Conservation (phyloP, 208 protist species). For the Wallacemonas sp. region DNA sequence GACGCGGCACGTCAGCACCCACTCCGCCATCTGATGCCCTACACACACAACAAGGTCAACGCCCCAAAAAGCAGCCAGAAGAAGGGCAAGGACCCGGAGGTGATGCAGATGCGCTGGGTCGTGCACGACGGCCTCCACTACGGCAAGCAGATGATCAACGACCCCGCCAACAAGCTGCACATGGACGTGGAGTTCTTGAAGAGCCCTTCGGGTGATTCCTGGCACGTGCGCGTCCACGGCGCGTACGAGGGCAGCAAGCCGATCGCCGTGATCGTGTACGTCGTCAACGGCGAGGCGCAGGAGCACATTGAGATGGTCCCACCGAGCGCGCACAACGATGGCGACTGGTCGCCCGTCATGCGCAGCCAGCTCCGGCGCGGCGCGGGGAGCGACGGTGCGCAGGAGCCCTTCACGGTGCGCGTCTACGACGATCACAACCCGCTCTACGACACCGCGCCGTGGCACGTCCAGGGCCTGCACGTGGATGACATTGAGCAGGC, state of each 20-base stretch:
- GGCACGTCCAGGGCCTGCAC: slow-evolving; percentile 62
- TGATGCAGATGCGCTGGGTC: slow-evolving; percentile 70
- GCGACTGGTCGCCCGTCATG: slow-evolving; percentile 61
- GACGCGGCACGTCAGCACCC: slow-evolving; percentile 53
- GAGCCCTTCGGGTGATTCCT: slow-evolving; percentile 70
- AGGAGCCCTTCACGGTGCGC: slow-evolving; percentile 52
- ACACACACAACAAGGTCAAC: slow-evolving; percentile 70
- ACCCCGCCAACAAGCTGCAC: slow-evolving; percentile 39
- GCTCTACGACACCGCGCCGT: slow-evolving; percentile 56
- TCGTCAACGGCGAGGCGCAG: slow-evolving; percentile 49
- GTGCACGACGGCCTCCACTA: slow-evolving; percentile 82
- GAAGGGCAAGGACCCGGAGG: slow-evolving; percentile 36
- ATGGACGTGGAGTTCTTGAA: slow-evolving; percentile 84
- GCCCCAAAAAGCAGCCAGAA: slow-evolving; percentile 39
- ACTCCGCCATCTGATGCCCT: slow-evolving; percentile 65
- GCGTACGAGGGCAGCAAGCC: slow-evolving; percentile 36
- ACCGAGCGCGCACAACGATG: slow-evolving; percentile 40
- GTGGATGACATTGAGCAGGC: slow-evolving; percentile 31
- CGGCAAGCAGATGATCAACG: slow-evolving; percentile 61
- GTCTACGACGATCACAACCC: slow-evolving; percentile 70
- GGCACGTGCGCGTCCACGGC: slow-evolving; percentile 82
- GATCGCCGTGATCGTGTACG: slow-evolving; percentile 66
- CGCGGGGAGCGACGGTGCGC: slow-evolving; percentile 11
- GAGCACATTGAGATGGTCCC: slow-evolving; percentile 37
- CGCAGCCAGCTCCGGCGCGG: slow-evolving; percentile 41